Base-by-base conservation (phyloP, 2,329 filamentous ascomycete genomes). In the Neoscytalidium dimidiatum region DNA sequence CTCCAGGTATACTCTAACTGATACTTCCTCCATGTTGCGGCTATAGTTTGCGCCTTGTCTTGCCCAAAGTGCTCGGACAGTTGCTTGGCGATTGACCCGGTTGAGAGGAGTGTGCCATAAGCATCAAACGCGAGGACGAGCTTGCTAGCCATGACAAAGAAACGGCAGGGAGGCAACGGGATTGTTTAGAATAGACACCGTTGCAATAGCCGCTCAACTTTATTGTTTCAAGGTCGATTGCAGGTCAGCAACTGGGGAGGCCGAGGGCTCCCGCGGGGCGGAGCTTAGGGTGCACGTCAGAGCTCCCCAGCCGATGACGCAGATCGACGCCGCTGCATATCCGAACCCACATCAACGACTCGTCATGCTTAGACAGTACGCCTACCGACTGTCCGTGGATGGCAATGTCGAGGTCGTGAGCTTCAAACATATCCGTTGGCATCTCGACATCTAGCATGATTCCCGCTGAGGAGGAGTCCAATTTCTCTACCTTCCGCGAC, bases 1-100 rank as follows among this genome's bases (percentile, higher is more conserved):
- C 90, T 82, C 89, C 89, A 93, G 43, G 90, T 92, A 70, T 92
- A 94, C 75, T 92, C 90, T 8, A 93, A 80, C 75, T 93, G 90
- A 71, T 89, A 89, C 31, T 84, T 83, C 64, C 90, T 82, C 85
- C 90, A 92, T 71, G 85, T 75, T 17, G 82, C 74, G 4, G 89
- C 86, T 33, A 92, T 81, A 0, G 75, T 75, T 26, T 81, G 76
- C 2, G 88, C 86, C 68, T 84, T 83, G 4, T 87, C 85, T 31
- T 84, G 74, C 6, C 85, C 87, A 70, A 87, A 87, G 64, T 88
- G 76, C 33, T 79, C 76, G 17, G 83, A 82, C 13, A 93, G 78
- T 66, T 88, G 81, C 38, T 82, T 77, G 6, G 84, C 83, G 67
- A 92, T 91, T 31, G 88, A 90, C 48, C 87, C 85, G 1, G 90